A percentile compares a stretch with the other conserved stretches of the same genome.
Conservation (phyloP, 768 basidiomycete species). For the Termitomyces sp. region DNA sequence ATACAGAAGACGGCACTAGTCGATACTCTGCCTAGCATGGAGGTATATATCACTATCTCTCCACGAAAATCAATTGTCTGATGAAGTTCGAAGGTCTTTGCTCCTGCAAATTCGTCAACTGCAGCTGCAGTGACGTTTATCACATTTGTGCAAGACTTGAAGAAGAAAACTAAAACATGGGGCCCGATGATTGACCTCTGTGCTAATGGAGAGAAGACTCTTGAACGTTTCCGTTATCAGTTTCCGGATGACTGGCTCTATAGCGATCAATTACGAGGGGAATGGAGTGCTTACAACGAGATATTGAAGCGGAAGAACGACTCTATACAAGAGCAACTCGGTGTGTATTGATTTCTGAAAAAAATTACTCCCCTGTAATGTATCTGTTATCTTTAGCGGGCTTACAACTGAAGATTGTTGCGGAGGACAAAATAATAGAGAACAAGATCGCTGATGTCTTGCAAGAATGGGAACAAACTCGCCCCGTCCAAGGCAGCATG, state of each 20-base stretch:
- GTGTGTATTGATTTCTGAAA: constrained; percentile 37
- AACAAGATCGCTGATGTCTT: constrained; percentile 91
- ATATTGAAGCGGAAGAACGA: constrained; percentile 97
- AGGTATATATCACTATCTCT: constrained; percentile 14
- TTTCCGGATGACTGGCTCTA: constrained; percentile 98
- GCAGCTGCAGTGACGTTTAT: constrained; percentile 98
- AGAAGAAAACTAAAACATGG: constrained; percentile 96
- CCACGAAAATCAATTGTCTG: constrained; percentile 1
- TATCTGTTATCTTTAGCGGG: constrained; percentile 51
- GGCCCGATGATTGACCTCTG: constrained; percentile 94
- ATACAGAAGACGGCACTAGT: constrained; percentile 5
- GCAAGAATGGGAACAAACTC: constrained; percentile 90
- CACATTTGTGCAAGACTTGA: constrained; percentile 98
- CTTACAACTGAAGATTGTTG: constrained; percentile 98
- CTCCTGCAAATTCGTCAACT: constrained; percentile 85
- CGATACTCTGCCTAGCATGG: constrained; percentile 18
- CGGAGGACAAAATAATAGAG: constrained; percentile 97
- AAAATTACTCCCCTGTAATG: not conserved
- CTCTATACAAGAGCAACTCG: constrained; percentile 96
- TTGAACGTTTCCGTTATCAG: constrained; percentile 95
- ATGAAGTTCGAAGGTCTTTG: constrained; percentile 43
- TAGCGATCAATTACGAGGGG: constrained; percentile 93
- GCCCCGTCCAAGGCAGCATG: constrained; percentile 95
- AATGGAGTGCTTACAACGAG: constrained; percentile 99
- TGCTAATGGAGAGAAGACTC: constrained; percentile 91